Base-by-base conservation (phyloP, 2,329 filamentous ascomycete genomes). In the Clonostachys rhizophaga region DNA sequence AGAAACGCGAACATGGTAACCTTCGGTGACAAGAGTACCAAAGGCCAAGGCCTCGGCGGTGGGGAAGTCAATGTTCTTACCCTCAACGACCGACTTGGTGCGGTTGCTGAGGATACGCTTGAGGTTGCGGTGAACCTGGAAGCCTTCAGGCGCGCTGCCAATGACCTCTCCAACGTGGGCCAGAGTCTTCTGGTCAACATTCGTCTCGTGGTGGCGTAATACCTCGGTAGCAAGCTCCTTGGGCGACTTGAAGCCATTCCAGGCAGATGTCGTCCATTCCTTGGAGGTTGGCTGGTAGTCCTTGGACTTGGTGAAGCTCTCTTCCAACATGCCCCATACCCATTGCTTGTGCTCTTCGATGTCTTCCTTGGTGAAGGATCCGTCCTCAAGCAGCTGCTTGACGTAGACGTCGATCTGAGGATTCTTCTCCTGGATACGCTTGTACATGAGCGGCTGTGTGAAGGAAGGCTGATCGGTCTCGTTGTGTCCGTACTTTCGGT, bases 401-500 rank as follows among this genome's bases (percentile, higher is more conserved):
- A 94, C 82, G 65, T 99, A 99, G 60, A 89, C 89, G 64, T 95
- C 87, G 49, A 99, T 84, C 64, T 94, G 88, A 43, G 86, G 83
- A 54, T 86, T 80, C 67, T 97, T 90, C 50, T 86, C 78, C 56
- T 85, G 81, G 64, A 99, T 97, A 61, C 88, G 89, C 84, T 97
- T 96, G 83, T 99, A 99, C 94, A 99, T 99, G 57, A 96, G 75
- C 36, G 94, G 94, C 68, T 99, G 94, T 14, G 94, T 99, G 78
- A 99, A 99, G 39, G 92, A 95, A 43, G 94, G 94, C 76, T 99
- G 94, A 66, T 99, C 94, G 11, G 94, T 97, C 76, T 99, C 94
- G 74, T 99, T 99, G 83, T 99, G 94, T 52, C 94, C 94, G 68
- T 96, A 85, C 76, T 97, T 99, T 64, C 94, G 88, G 79, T 99